Conservation (phyloP, 164 flowering plant genomes). For the Tetracentron sinense region DNA sequence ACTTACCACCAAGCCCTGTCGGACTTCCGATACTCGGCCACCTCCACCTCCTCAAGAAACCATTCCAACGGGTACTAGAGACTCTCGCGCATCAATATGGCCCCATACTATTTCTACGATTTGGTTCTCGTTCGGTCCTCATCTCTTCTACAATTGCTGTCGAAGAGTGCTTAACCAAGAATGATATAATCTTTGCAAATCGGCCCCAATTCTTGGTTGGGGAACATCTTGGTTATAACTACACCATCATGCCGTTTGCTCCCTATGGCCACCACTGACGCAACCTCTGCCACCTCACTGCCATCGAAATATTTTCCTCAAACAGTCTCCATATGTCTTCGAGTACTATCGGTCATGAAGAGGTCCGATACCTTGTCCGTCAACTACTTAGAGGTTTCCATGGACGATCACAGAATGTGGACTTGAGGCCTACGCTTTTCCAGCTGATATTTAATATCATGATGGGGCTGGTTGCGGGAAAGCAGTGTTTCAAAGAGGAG, state of each 20-base stretch:
- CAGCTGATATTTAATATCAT: background rate
- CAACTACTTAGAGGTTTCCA: background rate
- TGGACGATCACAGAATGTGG: background rate
- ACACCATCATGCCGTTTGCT: constrained; percentile 4
- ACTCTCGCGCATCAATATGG: background rate
- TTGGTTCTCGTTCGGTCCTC: background rate
- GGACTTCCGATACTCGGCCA: background rate
- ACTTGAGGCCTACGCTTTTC: constrained; percentile 1
- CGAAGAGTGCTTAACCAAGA: background rate
- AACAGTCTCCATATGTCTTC: constrained; percentile 10
- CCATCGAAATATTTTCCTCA: constrained; percentile 16
- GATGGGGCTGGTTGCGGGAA: background rate
- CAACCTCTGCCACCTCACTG: constrained; percentile 13
- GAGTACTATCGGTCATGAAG: constrained; percentile 3
- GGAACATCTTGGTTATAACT: background rate
- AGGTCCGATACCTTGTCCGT: constrained; percentile 6
- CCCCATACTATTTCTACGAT: background rate
- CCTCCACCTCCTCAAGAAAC: background rate
- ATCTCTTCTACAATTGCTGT: background rate
- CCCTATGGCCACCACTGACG: constrained; percentile 23
- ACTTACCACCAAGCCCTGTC: background rate
- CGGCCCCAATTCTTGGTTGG: background rate
- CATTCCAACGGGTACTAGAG: background rate
- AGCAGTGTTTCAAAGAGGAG: background rate
- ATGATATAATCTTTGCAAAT: background rate